Conservation (phyloP, 108 stramenopile species). For the Cyclotella baltica region DNA sequence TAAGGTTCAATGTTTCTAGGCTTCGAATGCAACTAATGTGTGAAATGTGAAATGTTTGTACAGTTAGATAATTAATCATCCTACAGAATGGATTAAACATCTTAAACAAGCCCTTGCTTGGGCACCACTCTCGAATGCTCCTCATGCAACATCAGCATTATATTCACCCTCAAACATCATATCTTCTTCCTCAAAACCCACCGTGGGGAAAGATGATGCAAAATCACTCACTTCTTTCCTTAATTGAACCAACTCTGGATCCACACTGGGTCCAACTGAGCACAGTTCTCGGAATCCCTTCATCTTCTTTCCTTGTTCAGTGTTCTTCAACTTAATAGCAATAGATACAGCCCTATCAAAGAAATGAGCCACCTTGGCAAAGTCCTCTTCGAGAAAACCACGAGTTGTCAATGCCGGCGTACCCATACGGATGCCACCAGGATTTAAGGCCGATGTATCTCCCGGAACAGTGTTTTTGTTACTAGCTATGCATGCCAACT, state of each 20-base stretch:
- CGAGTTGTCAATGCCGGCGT: constrained; percentile 98
- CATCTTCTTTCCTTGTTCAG: constrained; percentile 87
- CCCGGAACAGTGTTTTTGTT: constrained; percentile 99
- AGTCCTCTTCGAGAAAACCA: constrained; percentile 98
- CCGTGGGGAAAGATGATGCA: constrained; percentile 93
- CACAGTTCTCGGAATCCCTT: constrained; percentile 94
- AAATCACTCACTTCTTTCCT: constrained; percentile 94
- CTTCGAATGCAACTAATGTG: too few relatives aligned
- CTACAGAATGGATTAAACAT: too few relatives aligned
- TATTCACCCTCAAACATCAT: constrained; percentile 89
- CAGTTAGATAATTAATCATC: too few relatives aligned
- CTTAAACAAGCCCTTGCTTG: too few relatives aligned
- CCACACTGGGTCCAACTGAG: constrained; percentile 91
- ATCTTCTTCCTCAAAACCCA: constrained; percentile 94
- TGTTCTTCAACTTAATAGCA: constrained; percentile 85
- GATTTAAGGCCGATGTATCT: constrained; percentile 93
- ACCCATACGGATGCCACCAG: constrained; percentile 99
- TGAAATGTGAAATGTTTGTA: too few relatives aligned
- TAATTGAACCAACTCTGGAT: constrained; percentile 84
- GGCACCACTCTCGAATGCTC: constrained; percentile 59
- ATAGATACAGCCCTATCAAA: constrained; percentile 97
- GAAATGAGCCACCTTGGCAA: constrained; percentile 94
- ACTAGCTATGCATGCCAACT: constrained; percentile 94
- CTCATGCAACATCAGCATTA: constrained; percentile 89
- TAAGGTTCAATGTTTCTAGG: too few relatives aligned